These are phyloP conservation scores for Macrocybe gigantea DNA, from an alignment of 768 basidiomycete genomes.

Conservation along the genomic window DNA sequence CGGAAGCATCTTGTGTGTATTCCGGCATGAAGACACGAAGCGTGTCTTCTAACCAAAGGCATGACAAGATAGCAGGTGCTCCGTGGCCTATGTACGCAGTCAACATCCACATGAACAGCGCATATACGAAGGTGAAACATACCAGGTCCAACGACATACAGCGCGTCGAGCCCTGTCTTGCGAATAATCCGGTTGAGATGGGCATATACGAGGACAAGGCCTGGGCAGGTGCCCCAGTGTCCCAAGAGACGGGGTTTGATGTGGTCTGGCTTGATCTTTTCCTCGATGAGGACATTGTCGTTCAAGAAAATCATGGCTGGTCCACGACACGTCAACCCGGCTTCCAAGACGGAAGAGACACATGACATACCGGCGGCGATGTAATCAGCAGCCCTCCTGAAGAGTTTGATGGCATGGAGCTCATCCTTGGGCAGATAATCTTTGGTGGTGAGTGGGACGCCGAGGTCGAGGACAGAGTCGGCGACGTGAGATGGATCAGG, in stretches of 20 bases:
- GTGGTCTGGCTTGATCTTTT: conserved; percentile 53
- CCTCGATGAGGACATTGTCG: conserved; percentile 62
- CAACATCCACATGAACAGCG: background rate
- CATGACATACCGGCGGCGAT: conserved; percentile 56
- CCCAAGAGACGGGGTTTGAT: conserved; percentile 81
- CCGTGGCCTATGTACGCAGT: conserved; percentile 54
- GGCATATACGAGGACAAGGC: conserved; percentile 64
- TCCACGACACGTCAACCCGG: conserved; percentile 3
- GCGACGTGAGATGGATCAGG: conserved; percentile 66
- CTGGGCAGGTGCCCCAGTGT: conserved; percentile 84
- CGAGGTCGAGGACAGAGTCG: conserved; percentile 43
- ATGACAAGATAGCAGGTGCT: conserved; percentile 82
- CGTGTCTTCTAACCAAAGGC: conserved; percentile 82
- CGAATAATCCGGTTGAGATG: conserved; percentile 64
- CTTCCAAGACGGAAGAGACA: background rate
- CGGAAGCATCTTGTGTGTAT: conserved; percentile 49
- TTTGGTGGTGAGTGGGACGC: conserved; percentile 41
- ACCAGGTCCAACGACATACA: conserved; percentile 82
- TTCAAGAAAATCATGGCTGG: conserved; percentile 83
- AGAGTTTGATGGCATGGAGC: conserved; percentile 43
- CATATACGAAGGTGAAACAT: conserved; percentile 5
- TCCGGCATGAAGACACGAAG: conserved; percentile 51
- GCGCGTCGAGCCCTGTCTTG: conserved; percentile 52
- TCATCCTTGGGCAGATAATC: conserved; percentile 44
- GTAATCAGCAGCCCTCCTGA: conserved; percentile 61